Evolutionary conservation across 2,329 filamentous ascomycete genomes (phyloP).

Genomic region (Talaromyces atroroseus): DNA sequence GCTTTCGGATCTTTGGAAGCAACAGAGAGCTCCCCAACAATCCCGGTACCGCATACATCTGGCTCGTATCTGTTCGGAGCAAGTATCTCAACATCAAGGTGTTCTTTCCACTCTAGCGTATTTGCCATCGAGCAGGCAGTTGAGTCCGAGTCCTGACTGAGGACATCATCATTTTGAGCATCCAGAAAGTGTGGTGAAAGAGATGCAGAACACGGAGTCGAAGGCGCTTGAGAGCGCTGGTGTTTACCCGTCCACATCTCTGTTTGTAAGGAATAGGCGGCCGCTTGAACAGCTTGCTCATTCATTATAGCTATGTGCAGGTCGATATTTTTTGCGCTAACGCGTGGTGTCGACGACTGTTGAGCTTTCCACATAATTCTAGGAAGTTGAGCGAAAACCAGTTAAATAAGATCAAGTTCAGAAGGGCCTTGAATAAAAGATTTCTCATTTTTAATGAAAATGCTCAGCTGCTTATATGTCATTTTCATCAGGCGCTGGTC

Average conservation of each 20-base stretch:
- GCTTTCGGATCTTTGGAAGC: neutral
- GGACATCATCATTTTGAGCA: neutral
- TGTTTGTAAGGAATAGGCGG: neutral
- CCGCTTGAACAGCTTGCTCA: neutral
- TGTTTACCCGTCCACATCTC: conserved; percentile 8
- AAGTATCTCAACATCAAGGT: neutral
- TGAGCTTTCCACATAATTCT: conserved; percentile 5
- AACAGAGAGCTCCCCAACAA: neutral
- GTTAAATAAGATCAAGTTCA: no score
- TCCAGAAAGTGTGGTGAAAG: neutral
- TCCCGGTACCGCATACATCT: neutral
- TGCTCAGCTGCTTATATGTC: no score
- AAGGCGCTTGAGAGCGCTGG: neutral
- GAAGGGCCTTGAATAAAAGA: no score
- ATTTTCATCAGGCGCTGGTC: no score
- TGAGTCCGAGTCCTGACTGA: neutral
- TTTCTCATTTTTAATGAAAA: no score
- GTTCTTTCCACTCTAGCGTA: neutral
- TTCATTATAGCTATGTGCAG: neutral
- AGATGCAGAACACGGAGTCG: neutral
- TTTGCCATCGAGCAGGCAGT: neutral
- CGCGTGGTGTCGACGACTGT: neutral
- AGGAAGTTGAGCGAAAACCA: neutral
- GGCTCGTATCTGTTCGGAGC: neutral
- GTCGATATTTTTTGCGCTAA: conserved; percentile 10